phyloP scores from a whole-genome alignment of 2,329 filamentous ascomycete species.

The Microdochium trichocladiopsis region DNA sequence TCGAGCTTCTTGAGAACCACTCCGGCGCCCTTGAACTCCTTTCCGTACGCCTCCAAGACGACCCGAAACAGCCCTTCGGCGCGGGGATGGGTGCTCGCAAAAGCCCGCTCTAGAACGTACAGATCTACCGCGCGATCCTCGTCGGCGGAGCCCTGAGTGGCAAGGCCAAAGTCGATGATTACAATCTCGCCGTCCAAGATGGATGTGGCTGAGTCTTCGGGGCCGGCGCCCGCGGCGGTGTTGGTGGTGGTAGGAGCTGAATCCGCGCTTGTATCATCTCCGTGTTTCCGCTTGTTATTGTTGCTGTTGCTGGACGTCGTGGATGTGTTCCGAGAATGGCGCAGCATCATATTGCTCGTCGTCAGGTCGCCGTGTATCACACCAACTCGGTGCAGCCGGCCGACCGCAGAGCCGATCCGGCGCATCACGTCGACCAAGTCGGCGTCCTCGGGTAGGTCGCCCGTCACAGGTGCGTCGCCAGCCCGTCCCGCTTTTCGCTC shows the following conservation, averaged over 20 bases:
- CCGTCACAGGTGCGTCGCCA: conserved; percentile 12
- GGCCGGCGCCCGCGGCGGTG: conserved; percentile 10
- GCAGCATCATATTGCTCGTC: conserved; percentile 92
- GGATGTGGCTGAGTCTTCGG: conserved; percentile 12
- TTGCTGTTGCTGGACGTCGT: neutral
- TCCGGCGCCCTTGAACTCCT: conserved; percentile 67
- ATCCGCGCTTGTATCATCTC: conserved; percentile 3
- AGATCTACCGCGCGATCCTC: conserved; percentile 94
- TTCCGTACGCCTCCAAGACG: conserved; percentile 67
- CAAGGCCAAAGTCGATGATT: conserved; percentile 91
- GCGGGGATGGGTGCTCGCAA: conserved; percentile 87
- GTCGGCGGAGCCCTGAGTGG: conserved; percentile 71
- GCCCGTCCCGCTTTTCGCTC: conserved; percentile 17
- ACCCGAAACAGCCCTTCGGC: conserved; percentile 71
- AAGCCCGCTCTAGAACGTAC: conserved; percentile 91
- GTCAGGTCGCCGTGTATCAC: conserved; percentile 94
- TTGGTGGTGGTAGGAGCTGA: conserved; percentile 5
- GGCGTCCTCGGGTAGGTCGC: conserved; percentile 33
- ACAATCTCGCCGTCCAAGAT: conserved; percentile 66
- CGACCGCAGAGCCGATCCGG: conserved; percentile 64
- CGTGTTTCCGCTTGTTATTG: neutral
- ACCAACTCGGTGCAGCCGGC: conserved; percentile 72
- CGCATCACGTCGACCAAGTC: conserved; percentile 57
- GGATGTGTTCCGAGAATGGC: conserved; percentile 23
- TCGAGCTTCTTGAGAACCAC: conserved; percentile 76